Percentiles rank a stretch among this genome's conserved stretches.
These are phyloP conservation scores for Peronospora farinosa DNA, from an alignment of 352 stramenopile genomes.

Conservation along the genomic window DNA sequence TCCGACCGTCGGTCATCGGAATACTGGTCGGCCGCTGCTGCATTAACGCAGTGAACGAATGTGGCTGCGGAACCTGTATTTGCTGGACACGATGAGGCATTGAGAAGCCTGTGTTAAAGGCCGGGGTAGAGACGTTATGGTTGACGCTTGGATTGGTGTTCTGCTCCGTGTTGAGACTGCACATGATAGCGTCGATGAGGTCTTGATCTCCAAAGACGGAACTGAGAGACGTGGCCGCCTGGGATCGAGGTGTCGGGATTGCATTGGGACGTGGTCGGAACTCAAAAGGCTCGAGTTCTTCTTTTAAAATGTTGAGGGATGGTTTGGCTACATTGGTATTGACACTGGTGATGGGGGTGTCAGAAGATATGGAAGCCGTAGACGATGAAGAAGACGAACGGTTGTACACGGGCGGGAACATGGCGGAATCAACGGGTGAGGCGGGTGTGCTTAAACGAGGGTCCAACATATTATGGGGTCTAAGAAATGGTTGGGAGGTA, in stretches of 20 bases:
- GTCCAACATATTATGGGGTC: constrained; percentile 28
- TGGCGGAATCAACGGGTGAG: constrained; percentile 67
- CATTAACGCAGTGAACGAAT: constrained; percentile 29
- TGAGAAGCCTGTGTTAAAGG: constrained; percentile 15
- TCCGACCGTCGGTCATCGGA: constrained; percentile 11
- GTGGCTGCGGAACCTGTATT: constrained; percentile 13
- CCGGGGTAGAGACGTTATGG: constrained; percentile 3
- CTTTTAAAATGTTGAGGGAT: constrained; percentile 18
- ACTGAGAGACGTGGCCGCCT: constrained; percentile 45
- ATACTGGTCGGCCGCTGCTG: constrained; percentile 17
- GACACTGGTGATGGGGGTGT: constrained; percentile 2
- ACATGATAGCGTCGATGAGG: constrained; percentile 77
- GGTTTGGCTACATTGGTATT: constrained; percentile 15
- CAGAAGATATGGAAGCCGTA: constrained; percentile 18
- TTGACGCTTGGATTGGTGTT: background rate
- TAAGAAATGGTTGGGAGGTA: constrained; percentile 13
- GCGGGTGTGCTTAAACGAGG: constrained; percentile 30
- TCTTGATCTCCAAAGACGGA: constrained; percentile 75
- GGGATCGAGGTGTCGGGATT: constrained; percentile 17
- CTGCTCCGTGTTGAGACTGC: constrained; percentile 52
- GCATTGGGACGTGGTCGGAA: constrained; percentile 27
- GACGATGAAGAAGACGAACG: constrained; percentile 32
- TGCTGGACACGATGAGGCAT: constrained; percentile 16
- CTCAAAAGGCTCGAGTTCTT: constrained; percentile 65
- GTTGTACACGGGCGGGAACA: constrained; percentile 61